Evolutionary conservation across 306 rosid species (phyloP).

Genomic region (Casuarina cunninghamiana): DNA sequence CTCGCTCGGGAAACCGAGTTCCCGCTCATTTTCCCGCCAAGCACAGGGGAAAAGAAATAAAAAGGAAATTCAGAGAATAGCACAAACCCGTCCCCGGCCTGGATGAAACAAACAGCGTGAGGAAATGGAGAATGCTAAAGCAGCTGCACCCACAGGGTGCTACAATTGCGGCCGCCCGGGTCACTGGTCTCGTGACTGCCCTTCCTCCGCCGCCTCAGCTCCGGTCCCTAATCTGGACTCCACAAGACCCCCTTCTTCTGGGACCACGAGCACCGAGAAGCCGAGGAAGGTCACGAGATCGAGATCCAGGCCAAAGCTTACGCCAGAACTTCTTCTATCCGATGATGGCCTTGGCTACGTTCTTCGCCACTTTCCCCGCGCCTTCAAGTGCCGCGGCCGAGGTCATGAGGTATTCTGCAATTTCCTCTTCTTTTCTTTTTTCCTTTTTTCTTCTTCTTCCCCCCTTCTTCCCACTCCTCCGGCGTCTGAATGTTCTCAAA

Average conservation of each 20-base stretch:
- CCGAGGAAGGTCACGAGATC: slow-evolving; percentile 59
- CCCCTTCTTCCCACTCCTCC: too few relatives aligned
- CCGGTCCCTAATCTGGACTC: not conserved
- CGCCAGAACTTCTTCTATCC: slow-evolving; percentile 79
- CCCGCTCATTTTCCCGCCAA: slow-evolving; percentile 34
- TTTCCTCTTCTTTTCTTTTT: not conserved
- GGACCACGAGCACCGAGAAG: slow-evolving; percentile 30
- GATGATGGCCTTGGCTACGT: slow-evolving; percentile 92
- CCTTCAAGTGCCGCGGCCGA: slow-evolving; percentile 80
- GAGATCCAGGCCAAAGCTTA: slow-evolving; percentile 76
- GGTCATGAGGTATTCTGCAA: slow-evolving; percentile 68
- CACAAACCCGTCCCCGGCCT: not conserved
- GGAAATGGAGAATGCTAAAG: slow-evolving; percentile 33
- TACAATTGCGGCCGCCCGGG: slow-evolving; percentile 97
- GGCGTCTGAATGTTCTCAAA: too few relatives aligned
- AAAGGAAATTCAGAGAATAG: not conserved
- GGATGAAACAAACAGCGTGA: not conserved
- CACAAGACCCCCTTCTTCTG: slow-evolving; percentile 30
- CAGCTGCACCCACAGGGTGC: slow-evolving; percentile 76
- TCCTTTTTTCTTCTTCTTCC: too few relatives aligned
- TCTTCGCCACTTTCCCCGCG: slow-evolving; percentile 87
- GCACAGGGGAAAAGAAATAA: not conserved
- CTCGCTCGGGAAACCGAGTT: too few relatives aligned
- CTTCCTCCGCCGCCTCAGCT: slow-evolving; percentile 44
- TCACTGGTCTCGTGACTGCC: slow-evolving; percentile 98